Conservation (phyloP, 192 early-diverging fungal species). For the Funneliformis mosseae region DNA sequence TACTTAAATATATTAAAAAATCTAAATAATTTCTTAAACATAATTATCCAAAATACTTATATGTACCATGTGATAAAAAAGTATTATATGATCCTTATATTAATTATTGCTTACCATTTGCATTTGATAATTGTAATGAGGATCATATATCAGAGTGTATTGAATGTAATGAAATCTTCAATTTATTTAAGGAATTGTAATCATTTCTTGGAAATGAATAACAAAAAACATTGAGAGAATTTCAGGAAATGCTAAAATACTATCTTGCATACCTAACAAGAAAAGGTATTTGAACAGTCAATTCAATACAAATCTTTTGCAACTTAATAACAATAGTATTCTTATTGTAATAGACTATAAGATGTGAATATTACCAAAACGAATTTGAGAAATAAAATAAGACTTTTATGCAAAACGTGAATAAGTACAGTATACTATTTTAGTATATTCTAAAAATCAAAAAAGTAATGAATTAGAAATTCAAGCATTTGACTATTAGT, state of each 20-base stretch:
- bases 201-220: background rate
- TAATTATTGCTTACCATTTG: background rate
- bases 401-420: background rate
- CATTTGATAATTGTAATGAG: background rate
- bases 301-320: background rate
- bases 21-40: background rate
- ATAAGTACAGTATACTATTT: background rate
- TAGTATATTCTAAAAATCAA: background rate
- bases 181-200: background rate
- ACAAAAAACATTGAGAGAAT: background rate
- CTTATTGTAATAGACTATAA: background rate
- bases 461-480: slow-evolving; percentile 1
- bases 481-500: background rate
- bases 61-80: background rate
- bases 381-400: background rate
- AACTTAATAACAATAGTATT: background rate
- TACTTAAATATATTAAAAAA: background rate
- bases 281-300: background rate
- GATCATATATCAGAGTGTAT: background rate
- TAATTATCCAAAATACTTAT: background rate
- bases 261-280: background rate
- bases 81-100: background rate
- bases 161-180: background rate
- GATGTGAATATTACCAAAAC: background rate
- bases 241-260: background rate